Base-by-base conservation (phyloP, 2,329 filamentous ascomycete species). In the Fusarium sp. region DNA sequence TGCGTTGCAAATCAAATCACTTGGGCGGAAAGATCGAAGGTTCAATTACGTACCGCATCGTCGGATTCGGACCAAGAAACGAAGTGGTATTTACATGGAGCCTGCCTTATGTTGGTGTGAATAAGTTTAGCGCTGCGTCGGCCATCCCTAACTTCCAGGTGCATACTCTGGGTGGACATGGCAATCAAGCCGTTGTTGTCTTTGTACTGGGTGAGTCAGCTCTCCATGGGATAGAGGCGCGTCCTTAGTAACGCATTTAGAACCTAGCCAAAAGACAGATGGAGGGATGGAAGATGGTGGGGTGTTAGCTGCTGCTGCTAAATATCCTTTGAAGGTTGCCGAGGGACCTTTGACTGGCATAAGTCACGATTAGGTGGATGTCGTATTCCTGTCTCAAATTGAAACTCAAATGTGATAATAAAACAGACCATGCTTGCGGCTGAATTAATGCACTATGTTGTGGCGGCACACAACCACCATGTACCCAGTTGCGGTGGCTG, bases 201-300 rank as follows among this genome's bases (percentile, higher is more conserved):
- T 68, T 67, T 20, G 57, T 68, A 10, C 46, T 67, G 11, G 52
- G 65, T 68, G 24, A 63, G 65, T 63, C 22, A 32, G 6, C 13
- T 32, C 30, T 32, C 30, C 15, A 32, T 32, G 30, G 30, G 7
- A 15, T 32, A 16, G 13, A 15, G 3, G 30, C 13, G 30, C 16
- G 6, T 7, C 3, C 8, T 32, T 5, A 13, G 15, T 8, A 22
- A 16, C 41, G 47, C 41, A 30, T 13, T 27, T 41, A 60, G 61
- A 66, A 49, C 54, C 48, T 27, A 24, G 13, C 5, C 10, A 22
- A 34, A 40, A 20, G 16, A 11, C 29, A 32, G 27, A 58, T 29
- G 38, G 24, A 30, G 47, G 24, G 34, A 9, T 43, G 30, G 61
- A 51, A 25, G n/a, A 40, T 32, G 47, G 55, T 32, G 30, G 30